Conservation (phyloP, 306 rosid genomes). For the Casuarina glauca region DNA sequence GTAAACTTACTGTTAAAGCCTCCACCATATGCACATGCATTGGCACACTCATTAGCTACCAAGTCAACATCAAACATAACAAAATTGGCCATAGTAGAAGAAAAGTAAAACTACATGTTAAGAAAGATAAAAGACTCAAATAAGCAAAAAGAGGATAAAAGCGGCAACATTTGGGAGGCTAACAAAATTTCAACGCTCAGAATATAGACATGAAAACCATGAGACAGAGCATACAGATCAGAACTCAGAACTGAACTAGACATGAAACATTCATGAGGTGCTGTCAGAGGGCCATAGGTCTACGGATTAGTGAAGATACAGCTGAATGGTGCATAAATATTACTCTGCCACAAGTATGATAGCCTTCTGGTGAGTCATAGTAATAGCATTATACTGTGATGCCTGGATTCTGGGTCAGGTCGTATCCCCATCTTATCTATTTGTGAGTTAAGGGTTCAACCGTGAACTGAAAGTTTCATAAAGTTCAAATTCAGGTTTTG, state of each 20-base stretch:
- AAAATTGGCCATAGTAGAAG: neutral
- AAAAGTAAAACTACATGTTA: neutral
- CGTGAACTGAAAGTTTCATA: neutral
- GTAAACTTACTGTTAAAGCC: neutral
- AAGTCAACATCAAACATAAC: neutral
- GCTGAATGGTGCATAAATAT: neutral
- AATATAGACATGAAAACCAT: neutral
- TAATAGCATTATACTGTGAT: neutral
- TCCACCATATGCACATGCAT: neutral
- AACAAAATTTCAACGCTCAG: constrained; percentile 2
- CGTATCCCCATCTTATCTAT: neutral
- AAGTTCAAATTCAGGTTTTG: neutral
- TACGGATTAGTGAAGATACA: neutral
- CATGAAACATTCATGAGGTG: neutral
- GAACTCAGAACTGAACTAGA: neutral
- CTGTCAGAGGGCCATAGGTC: neutral
- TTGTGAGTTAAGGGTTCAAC: neutral
- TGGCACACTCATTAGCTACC: neutral
- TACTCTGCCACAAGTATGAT: neutral
- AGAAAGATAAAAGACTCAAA: neutral
- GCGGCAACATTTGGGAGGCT: neutral
- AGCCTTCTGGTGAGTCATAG: neutral
- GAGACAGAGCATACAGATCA: neutral
- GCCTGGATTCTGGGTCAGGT: neutral
- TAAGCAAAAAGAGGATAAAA: neutral